Evolutionary conservation across 2,329 filamentous ascomycete species (phyloP), one percentile per base, ranked within the genome.

Genomic region (Calonectria hawksworthii): DNA sequence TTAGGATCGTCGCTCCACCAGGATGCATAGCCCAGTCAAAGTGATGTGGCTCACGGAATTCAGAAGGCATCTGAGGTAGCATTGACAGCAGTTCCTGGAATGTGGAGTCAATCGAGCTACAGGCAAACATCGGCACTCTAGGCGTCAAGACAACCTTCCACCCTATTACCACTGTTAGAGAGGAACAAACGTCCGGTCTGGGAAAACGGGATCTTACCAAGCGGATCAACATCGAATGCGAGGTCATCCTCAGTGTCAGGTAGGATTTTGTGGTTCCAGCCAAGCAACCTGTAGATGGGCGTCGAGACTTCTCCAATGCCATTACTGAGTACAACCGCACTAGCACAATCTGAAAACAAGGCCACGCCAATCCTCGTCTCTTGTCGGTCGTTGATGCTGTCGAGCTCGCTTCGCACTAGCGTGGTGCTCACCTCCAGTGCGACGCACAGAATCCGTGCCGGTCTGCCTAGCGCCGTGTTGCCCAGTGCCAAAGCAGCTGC

Each of bases 1-100:
- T 88, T 2, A 95, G 85, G 52, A 95, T 93, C 1, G 92, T 92
- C 0, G 91, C 88, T 23, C 93, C 93, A 6, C 93, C 93, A 0
- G 93, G 93, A 78, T 95, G 93, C 81, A 95, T 89, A 0, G 93
- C 93, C 93, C 93, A 95, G 85, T 95, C 93, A 77, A 94, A 94
- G 74, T 93, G 90, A 0, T 86, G 82, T 0, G 92, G 86, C 0
- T 82, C 76, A n/a, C 83, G 80, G 78, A 89, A 89, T 10, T 83
- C 79, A 7, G 82, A 80, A 0, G 90, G 89, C 3, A 92, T 83
- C 1, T 84, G 76, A 1, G 86, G 85, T 28, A 90, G 81, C 10
- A 87, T 88, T 8, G 87, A 83, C 38, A 93, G 80, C 18, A 94
- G 87, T 32, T 90, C 86, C 21, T 85, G 79, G 78, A 93, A 94